Evolutionary conservation across 1,284 basidiomycete species (phyloP).

Genomic region (Ganoderma sp.): DNA sequence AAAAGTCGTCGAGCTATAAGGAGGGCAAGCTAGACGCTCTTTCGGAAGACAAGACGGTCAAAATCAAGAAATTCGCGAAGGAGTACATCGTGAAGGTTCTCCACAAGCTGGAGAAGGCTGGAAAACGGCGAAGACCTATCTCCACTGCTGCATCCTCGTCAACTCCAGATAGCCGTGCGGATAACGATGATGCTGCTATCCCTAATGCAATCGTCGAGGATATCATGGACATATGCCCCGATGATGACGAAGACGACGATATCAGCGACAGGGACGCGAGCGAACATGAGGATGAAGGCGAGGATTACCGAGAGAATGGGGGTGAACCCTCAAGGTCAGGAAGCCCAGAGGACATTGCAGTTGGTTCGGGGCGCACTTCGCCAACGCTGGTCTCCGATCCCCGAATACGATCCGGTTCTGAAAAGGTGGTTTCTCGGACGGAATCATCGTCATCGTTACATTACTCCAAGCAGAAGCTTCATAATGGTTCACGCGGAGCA

Average conservation of each 20-base stretch:
- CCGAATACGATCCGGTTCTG: slow-evolving; percentile 17
- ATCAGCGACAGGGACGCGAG: not conserved
- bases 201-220: slow-evolving; percentile 28
- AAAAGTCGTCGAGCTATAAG: slow-evolving; percentile 81
- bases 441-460: not conserved
- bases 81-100: slow-evolving; percentile 81
- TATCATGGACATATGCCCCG: slow-evolving; percentile 27
- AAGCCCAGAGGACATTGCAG: slow-evolving; percentile 24
- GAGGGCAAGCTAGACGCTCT: slow-evolving; percentile 75
- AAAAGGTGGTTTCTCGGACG: not conserved
- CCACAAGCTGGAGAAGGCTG: slow-evolving; percentile 61
- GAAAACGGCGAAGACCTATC: slow-evolving; percentile 28
- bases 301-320: slow-evolving; percentile 9
- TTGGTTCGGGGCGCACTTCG: slow-evolving; percentile 24
- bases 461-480: slow-evolving; percentile 2
- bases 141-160: slow-evolving; percentile 30
- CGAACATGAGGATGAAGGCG: slow-evolving; percentile 12
- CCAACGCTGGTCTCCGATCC: slow-evolving; percentile 25
- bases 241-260: slow-evolving; percentile 28
- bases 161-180: slow-evolving; percentile 24
- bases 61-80: slow-evolving; percentile 94
- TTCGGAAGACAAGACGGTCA: slow-evolving; percentile 84
- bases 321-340: slow-evolving; percentile 20
- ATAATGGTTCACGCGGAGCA: not conserved
- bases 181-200: slow-evolving; percentile 24